Conservation (phyloP, 371 early-diverging fungal species). For the Lichtheimia corymbifera region DNA sequence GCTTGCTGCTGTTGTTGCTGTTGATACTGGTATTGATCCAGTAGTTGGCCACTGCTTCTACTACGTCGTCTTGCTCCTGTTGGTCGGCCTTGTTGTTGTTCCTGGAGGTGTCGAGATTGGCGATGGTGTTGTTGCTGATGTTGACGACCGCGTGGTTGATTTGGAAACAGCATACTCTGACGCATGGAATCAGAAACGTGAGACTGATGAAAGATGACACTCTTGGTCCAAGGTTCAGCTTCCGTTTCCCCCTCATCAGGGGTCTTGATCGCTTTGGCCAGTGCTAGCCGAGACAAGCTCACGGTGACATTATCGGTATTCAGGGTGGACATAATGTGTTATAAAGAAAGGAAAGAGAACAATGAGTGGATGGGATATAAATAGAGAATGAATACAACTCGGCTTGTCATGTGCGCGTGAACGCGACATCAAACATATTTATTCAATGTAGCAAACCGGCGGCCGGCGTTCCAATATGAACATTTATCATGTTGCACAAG, state of each 20-base stretch:
- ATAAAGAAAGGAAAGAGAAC: slow-evolving; percentile 9
- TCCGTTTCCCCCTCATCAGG: slow-evolving; percentile 41
- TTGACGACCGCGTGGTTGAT: slow-evolving; percentile 11
- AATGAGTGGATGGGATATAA: background rate
- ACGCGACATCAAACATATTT: too few relatives aligned
- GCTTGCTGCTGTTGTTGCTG: slow-evolving; percentile 2
- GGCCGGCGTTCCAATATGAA: too few relatives aligned
- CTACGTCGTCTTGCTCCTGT: background rate
- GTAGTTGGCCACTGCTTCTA: slow-evolving; percentile 6
- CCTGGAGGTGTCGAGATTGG: background rate
- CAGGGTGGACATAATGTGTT: slow-evolving; percentile 17
- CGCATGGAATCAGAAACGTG: slow-evolving; percentile 41
- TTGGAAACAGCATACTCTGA: slow-evolving; percentile 26
- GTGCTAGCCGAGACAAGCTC: slow-evolving; percentile 44
- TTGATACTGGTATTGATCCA: slow-evolving; percentile 4
- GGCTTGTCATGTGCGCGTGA: background rate
- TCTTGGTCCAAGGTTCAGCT: slow-evolving; percentile 43
- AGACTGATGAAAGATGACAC: slow-evolving; percentile 51
- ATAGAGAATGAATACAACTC: slow-evolving; percentile 1
- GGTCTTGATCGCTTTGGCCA: slow-evolving; percentile 54
- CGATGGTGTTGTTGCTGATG: slow-evolving; percentile 4
- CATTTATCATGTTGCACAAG: too few relatives aligned
- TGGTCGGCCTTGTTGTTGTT: slow-evolving; percentile 3
- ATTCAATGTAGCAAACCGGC: too few relatives aligned
- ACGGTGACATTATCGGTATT: slow-evolving; percentile 46